These are phyloP conservation scores for Oemleria cerasiformis DNA, from an alignment of 306 rosid species.

Conservation along the genomic window DNA sequence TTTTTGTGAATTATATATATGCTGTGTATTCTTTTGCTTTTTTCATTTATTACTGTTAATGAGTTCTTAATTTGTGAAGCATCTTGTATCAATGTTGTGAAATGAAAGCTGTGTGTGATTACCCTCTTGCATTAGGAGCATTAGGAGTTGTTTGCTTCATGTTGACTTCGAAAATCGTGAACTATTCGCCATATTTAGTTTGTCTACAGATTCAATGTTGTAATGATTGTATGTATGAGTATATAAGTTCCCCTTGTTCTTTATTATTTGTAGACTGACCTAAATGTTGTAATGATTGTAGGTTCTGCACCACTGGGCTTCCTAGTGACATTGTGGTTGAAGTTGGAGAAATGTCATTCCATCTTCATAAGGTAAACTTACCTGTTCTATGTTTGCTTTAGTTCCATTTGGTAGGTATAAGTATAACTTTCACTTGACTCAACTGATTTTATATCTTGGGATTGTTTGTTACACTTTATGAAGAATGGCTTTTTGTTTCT, in stretches of 20 bases:
- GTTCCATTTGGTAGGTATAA: conserved; percentile 17
- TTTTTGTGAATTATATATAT: not conserved
- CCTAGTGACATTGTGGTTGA: conserved; percentile 92
- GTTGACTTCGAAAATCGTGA: conserved; percentile 1
- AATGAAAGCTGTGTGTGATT: not conserved
- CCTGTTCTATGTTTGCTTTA: conserved; percentile 14
- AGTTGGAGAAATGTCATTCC: conserved; percentile 95
- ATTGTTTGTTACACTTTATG: not conserved
- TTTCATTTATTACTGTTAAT: not conserved
- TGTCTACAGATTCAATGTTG: not conserved
- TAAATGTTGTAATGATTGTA: conserved; percentile 24
- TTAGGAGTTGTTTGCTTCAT: not conserved
- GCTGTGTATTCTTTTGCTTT: not conserved
- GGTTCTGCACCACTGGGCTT: conserved; percentile 98
- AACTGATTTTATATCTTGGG: not conserved
- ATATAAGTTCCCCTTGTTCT: not conserved
- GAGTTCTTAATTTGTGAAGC: not conserved
- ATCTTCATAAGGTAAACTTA: conserved; percentile 83
- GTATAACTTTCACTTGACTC: not conserved
- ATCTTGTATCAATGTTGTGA: not conserved
- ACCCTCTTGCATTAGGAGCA: not conserved
- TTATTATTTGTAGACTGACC: not conserved
- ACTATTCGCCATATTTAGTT: not conserved
- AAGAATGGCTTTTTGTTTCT: not conserved
- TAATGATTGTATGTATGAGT: not conserved